Evolutionary conservation across 441 rosid species (phyloP), one percentile per base, ranked within the genome.

Genomic region (Corymbia calophylla): DNA sequence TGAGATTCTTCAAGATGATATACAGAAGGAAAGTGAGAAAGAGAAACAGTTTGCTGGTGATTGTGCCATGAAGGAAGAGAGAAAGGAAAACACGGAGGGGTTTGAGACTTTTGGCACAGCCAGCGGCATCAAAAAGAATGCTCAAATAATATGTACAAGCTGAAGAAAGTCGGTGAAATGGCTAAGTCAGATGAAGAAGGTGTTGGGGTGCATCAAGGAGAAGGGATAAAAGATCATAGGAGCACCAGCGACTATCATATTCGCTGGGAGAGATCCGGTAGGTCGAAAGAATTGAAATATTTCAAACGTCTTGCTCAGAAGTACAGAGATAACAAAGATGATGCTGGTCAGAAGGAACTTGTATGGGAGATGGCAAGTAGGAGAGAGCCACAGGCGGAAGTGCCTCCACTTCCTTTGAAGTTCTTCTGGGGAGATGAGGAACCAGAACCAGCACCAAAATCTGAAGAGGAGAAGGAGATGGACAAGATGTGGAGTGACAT

Each of bases 401-500:
- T 77, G 51, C 84, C 51, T 77, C 53, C 18, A 10, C 94, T 94
- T 89, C 93, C 92, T 15, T 7, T 90, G 89, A 94, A 93, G 88
- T 89, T 92, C 91, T 91, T 92, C 27, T 95, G 93, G 88, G 94
- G 92, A 14, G 88, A 29, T 16, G 93, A 94, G 90, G 93, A 93
- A 77, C 85, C 89, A 48, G 87, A 62, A 80, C 91, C 87, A 5
- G 84, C 91, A 4, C 94, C 93, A 91, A 93, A 92, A 88, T 88
- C 96, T 58, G 95, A 94, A 73, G 92, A 70, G 27, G 96, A 94
- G 86, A 91, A 91, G 73, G 96, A 93, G 55, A 12, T 95, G 88
- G 93, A 94, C 18, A 16, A 60, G 7, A 91, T 95, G 62, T 96
- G 98, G 98, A 88, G 56, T 56, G 94, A 94, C 58, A 93, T 94